A percentile compares a stretch with the other conserved stretches of the same genome.
These are phyloP conservation scores for Ananas comosus DNA, from an alignment of 176 grass and related monocot genomes.

Conservation along the genomic window DNA sequence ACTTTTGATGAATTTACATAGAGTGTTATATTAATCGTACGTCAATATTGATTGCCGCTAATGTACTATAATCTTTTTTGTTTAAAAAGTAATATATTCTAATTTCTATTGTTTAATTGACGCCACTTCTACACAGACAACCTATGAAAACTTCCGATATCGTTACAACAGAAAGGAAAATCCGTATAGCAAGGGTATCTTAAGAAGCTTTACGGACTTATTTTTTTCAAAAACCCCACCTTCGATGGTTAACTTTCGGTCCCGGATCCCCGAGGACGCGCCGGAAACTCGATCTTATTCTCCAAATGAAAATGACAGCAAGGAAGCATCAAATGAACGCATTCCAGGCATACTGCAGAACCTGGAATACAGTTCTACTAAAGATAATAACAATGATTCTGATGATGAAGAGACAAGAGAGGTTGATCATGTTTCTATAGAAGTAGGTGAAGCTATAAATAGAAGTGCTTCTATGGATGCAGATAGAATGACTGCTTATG, in stretches of 20 bases:
- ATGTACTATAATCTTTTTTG: neutral
- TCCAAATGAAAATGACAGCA: slow-evolving; percentile 26
- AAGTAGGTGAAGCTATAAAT: slow-evolving; percentile 13
- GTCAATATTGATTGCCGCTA: neutral
- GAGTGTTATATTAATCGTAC: too few species aligned
- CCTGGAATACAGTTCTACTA: slow-evolving; percentile 53
- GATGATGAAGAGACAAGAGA: slow-evolving; percentile 5
- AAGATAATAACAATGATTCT: slow-evolving; percentile 23
- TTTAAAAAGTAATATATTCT: neutral
- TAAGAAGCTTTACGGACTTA: slow-evolving; percentile 37
- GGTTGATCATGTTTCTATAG: slow-evolving; percentile 2
- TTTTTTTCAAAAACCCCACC: slow-evolving; percentile 49
- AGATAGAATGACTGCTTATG: slow-evolving; percentile 2
- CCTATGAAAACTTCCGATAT: slow-evolving; percentile 60
- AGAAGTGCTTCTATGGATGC: slow-evolving; percentile 23
- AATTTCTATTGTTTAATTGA: neutral
- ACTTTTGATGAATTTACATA: too few species aligned
- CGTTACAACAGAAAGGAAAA: slow-evolving; percentile 51
- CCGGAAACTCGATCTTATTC: slow-evolving; percentile 39
- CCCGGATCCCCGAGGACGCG: slow-evolving; percentile 34
- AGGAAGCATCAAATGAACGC: slow-evolving; percentile 27
- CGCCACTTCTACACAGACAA: slow-evolving; percentile 41
- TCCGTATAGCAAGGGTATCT: slow-evolving; percentile 39
- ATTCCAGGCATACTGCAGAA: slow-evolving; percentile 55
- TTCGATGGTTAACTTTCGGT: slow-evolving; percentile 43